A percentile compares a stretch with the other conserved stretches of the same genome.
Conservation (phyloP, 1,139 yeast species). For the Diutina ranongensis region DNA sequence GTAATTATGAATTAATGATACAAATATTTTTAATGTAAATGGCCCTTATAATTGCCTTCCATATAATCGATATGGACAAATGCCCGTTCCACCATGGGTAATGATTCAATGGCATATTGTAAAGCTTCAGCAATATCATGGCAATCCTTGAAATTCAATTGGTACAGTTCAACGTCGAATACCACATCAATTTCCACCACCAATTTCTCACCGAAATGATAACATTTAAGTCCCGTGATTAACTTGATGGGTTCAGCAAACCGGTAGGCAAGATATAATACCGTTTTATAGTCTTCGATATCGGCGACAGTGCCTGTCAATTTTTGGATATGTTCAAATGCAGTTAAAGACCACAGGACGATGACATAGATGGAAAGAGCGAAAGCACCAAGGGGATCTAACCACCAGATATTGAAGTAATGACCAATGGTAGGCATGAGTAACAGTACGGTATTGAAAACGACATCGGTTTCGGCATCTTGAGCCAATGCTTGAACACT, state of each 20-base stretch:
- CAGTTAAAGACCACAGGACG: constrained; percentile 50
- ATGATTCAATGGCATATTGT: constrained; percentile 68
- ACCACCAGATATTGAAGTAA: constrained; percentile 47
- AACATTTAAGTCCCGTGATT: constrained; percentile 58
- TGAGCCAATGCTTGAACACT: constrained; percentile 74
- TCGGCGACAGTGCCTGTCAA: constrained; percentile 67
- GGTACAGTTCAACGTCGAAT: constrained; percentile 33
- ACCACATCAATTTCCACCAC: constrained; percentile 72
- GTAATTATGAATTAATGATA: background rate
- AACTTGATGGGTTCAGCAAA: constrained; percentile 59
- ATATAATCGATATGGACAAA: constrained; percentile 72
- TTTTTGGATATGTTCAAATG: constrained; percentile 62
- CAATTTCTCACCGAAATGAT: constrained; percentile 69
- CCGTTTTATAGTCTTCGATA: constrained; percentile 50
- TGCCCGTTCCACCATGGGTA: constrained; percentile 70
- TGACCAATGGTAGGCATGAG: constrained; percentile 58
- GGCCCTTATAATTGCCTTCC: constrained; percentile 43
- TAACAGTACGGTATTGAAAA: constrained; percentile 53
- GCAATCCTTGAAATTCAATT: constrained; percentile 47
- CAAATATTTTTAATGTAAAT: constrained; percentile 17
- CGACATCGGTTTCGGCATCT: constrained; percentile 70
- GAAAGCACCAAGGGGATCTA: constrained; percentile 67
- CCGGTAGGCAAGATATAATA: constrained; percentile 54
- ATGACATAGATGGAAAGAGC: constrained; percentile 51
- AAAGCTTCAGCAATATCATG: constrained; percentile 77